A percentile compares a stretch with the other conserved stretches of the same genome.
Evolutionary conservation across 768 basidiomycete species (phyloP).

Genomic region (Multifurca ochricompacta): DNA sequence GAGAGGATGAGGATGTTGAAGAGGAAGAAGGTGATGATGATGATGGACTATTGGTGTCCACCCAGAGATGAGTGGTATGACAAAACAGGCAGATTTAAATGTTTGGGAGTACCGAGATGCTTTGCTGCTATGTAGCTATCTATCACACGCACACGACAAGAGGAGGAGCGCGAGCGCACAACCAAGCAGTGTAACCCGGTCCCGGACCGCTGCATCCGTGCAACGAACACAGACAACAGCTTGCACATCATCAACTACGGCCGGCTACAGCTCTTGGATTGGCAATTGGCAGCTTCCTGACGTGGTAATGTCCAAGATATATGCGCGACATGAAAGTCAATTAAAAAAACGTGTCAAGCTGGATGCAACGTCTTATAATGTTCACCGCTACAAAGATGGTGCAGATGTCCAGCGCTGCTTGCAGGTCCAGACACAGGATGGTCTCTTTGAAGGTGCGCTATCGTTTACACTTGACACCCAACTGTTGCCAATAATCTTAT

Average conservation of each 20-base stretch:
- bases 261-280: background rate
- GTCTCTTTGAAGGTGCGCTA: conserved; percentile 19
- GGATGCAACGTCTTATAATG: conserved; percentile 9
- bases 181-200: no score
- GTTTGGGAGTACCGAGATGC: background rate
- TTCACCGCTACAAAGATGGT: conserved; percentile 1
- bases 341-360: conserved; percentile 25
- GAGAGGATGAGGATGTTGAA: conserved; percentile 13
- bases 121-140: background rate
- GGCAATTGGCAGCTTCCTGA: background rate
- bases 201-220: background rate
- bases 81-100: background rate
- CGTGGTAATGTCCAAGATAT: conserved; percentile 2
- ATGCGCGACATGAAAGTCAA: conserved; percentile 4
- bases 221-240: no score
- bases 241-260: background rate
- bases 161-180: no score
- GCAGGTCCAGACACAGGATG: conserved; percentile 21
- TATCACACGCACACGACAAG: background rate
- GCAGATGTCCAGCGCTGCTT: conserved; percentile 15
- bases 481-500: background rate
- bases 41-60: conserved; percentile 21
- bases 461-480: background rate
- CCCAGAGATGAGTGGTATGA: conserved; percentile 21
- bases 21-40: conserved; percentile 15